phyloP scores from a whole-genome alignment of 164 flowering plant species.

The Taxillus chinensis region DNA sequence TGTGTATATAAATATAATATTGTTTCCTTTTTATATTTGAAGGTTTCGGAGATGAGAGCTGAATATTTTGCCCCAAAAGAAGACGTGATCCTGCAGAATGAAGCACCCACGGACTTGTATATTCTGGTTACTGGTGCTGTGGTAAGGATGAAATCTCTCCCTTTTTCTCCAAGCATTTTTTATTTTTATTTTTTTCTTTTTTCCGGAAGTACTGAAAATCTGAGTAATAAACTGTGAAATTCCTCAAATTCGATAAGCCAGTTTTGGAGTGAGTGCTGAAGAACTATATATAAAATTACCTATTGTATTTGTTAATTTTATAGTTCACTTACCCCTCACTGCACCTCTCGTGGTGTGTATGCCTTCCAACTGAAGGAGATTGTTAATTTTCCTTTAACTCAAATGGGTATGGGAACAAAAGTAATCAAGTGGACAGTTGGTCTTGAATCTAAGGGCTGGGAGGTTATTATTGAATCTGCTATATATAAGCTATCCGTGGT shows the following conservation, averaged over 20 bases:
- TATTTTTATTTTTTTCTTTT: no score
- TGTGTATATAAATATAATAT: no score
- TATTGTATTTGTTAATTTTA: no score
- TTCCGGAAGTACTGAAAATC: no score
- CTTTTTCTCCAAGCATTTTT: background rate
- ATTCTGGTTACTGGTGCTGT: conserved; percentile 44
- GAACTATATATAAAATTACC: no score
- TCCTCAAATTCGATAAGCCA: no score
- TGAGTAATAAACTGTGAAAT: no score
- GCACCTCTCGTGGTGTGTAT: background rate
- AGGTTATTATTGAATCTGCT: no score
- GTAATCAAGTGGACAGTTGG: background rate
- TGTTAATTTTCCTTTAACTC: background rate
- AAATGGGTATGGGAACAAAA: background rate
- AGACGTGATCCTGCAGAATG: conserved; percentile 55
- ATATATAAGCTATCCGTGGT: no score
- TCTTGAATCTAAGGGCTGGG: background rate
- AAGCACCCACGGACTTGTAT: conserved; percentile 64
- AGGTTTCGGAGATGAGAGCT: conserved; percentile 41
- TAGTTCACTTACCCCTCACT: no score
- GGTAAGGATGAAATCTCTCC: conserved; percentile 21
- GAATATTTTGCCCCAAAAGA: conserved; percentile 57
- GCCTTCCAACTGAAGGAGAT: background rate
- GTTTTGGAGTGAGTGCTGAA: no score
- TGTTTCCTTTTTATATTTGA: background rate